A percentile compares a stretch with the other conserved stretches of the same genome.
These are phyloP conservation scores for Euphorbia celastroides DNA, from an alignment of 441 rosid species.

Conservation along the genomic window DNA sequence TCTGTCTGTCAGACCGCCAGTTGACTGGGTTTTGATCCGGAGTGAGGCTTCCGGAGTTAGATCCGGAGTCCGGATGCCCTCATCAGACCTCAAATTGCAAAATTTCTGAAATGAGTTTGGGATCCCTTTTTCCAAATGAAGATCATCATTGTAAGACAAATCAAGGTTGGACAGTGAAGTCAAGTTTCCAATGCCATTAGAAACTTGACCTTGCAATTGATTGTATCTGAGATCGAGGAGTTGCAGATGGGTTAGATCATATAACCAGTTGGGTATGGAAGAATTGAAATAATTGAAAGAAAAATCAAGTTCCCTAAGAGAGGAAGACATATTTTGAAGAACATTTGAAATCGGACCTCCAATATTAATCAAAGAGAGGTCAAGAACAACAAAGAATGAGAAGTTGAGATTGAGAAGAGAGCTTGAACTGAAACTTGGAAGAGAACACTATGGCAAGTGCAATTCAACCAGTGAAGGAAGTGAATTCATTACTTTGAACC, in stretches of 20 bases:
- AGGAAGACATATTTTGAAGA: slow-evolving; percentile 19
- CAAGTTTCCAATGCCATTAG: no score
- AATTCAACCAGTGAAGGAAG: not conserved
- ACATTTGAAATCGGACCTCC: slow-evolving; percentile 13
- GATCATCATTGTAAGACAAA: no score
- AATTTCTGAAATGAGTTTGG: no score
- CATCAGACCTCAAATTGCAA: no score
- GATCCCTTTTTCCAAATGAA: no score
- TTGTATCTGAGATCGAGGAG: no score
- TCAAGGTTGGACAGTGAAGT: no score
- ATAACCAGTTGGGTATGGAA: slow-evolving; percentile 14
- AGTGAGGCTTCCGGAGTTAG: no score
- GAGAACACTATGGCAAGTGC: not conserved
- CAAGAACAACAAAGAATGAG: not conserved
- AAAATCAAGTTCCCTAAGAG: slow-evolving; percentile 23
- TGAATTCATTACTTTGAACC: not conserved
- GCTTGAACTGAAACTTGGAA: not conserved
- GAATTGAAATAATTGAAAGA: slow-evolving; percentile 16
- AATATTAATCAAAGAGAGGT: not conserved
- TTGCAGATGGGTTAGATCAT: slow-evolving; percentile 13
- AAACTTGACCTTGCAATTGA: no score
- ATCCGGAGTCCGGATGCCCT: no score
- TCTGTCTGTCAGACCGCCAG: no score
- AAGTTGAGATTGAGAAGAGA: not conserved
- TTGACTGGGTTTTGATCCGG: no score